Base-by-base conservation (phyloP, 2,329 filamentous ascomycete species). In the Sphaerulina vaccinii region DNA sequence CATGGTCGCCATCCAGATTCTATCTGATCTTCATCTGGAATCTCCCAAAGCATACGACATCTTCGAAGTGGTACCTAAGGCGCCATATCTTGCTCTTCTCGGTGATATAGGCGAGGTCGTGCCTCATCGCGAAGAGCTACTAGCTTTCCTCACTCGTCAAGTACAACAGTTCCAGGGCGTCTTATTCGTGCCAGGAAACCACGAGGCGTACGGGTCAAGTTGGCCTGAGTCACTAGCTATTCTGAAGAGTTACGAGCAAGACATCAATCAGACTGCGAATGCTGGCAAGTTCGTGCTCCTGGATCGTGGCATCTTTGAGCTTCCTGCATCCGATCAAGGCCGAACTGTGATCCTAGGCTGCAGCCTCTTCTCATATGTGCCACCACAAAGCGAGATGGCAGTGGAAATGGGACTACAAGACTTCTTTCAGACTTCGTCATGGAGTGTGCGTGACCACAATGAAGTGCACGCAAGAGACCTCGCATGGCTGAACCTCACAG, bases 281-380 rank as follows among this genome's bases (percentile, higher is more conserved):
- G 49, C 47, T 0, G 68, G 67, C 0, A 73, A 67, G 27, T 49
- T 80, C 8, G 58, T 70, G 2, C 60, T 82, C 61, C 39, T 65
- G 9, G 44, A 80, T 51, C 68, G 69, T 2, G 61, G 61, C 15
- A 60, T 71, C 4, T 72, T 72, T 59, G 72, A 76, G 38, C 45
- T 71, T 29, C 52, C 56, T 11, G 61, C 63, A 3, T 71, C 73
- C 0, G 54, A 59, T 22, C n/a, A n/a, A n/a, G n/a, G n/a, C n/a
- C n/a, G n/a, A n/a, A 44, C 80, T 10, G 79, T 73, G 1, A 67
- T 84, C 2, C 65, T 83, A 1, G 80, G 80, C 13, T 82, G 78
- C 57, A 82, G 79, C 0, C 69, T 84, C 0, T 81, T 79, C 73
- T 82, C 79, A 0, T 57, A 67, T 0, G n/a, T 67, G 61, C 9